phyloP scores from a whole-genome alignment of 2,329 filamentous ascomycete species.

The Claviceps sp. region DNA sequence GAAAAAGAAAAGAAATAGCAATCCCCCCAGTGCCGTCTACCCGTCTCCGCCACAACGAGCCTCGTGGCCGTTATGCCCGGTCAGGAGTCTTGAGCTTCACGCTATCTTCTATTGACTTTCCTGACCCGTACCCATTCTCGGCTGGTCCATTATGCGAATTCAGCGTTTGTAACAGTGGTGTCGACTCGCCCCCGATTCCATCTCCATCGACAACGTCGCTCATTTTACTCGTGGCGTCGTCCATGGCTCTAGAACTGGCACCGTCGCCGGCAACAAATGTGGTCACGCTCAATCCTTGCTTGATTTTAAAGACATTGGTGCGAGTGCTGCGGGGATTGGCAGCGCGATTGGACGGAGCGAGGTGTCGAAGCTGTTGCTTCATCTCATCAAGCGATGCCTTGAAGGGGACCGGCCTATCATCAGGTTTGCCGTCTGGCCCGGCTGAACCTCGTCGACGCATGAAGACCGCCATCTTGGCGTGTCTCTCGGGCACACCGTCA shows the following conservation, averaged over 20 bases:
- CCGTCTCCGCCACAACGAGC: not conserved
- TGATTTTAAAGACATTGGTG: slow-evolving; percentile 54
- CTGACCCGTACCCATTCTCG: slow-evolving; percentile 6
- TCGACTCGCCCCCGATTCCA: slow-evolving; percentile 8
- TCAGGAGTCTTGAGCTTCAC: not conserved
- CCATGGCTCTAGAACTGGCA: slow-evolving; percentile 2
- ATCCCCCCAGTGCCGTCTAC: not conserved
- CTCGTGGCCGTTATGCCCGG: not conserved
- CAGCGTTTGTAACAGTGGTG: slow-evolving; percentile 7
- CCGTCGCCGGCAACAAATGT: slow-evolving; percentile 5
- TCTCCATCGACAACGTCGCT: not conserved
- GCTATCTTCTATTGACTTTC: slow-evolving; percentile 6
- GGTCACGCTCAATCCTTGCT: slow-evolving; percentile 25
- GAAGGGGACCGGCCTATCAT: slow-evolving; percentile 35
- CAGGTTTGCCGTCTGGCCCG: slow-evolving; percentile 36
- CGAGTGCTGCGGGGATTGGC: slow-evolving; percentile 47
- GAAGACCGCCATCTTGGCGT: slow-evolving; percentile 41
- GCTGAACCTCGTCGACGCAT: slow-evolving; percentile 45
- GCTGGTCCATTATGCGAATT: slow-evolving; percentile 4
- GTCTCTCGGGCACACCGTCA: slow-evolving; percentile 29
- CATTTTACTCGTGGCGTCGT: slow-evolving; percentile 1
- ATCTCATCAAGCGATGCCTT: slow-evolving; percentile 50
- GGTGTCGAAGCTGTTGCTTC: slow-evolving; percentile 44
- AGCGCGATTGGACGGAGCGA: slow-evolving; percentile 54
- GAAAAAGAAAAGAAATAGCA: not conserved